Evolutionary conservation across 73 alveolate genomes (phyloP), one percentile per base, ranked within the genome.

Genomic region (Blepharisma stoltei): DNA sequence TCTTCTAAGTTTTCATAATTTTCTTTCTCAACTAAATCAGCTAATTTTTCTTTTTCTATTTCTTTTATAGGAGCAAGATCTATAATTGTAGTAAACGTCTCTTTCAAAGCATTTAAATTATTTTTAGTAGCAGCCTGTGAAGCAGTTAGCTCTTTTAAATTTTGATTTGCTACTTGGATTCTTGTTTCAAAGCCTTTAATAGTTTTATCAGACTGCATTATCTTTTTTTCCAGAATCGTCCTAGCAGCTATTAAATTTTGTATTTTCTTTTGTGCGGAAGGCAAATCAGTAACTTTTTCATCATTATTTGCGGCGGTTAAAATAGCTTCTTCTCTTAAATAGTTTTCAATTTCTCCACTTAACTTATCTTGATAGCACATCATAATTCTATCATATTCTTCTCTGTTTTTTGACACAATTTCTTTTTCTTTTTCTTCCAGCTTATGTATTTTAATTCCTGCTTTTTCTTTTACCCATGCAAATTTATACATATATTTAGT

Each of bases 181-280:
- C 23, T 60, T 20, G 49, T 60, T 8, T 60, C 23, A 5, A 60
- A 38, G 49, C 73, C 73, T 60, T 60, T 60, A 25, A 60, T 60
- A 18, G 23, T 8, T 38, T 60, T 60, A 8, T 60, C 73, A 60
- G 14, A n/a, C 23, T 60, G 14, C 14, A 9, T 60, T 60, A n/a
- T 60, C 23, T 25, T 60, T 60, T 60, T 60, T 25, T 60, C 73
- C 14, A 14, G 5, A 9, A 60, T 25, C 0, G 18, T n/a, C 23
- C 23, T 60, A 14, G 23, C 23, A 18, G 18, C 46, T 25, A 60
- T 8, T 5, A 60, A 60, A 14, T 60, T 25, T 25, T 60, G 14
- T 20, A 60, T 60, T 25, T 60, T 60, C 3, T 14, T 25, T 25
- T 14, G 11, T 20, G 73, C 73, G 0, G n/a, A 8, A 2, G 73